These are phyloP conservation scores for Strobilomyces confusus DNA, from an alignment of 768 basidiomycete species.

Conservation along the genomic window DNA sequence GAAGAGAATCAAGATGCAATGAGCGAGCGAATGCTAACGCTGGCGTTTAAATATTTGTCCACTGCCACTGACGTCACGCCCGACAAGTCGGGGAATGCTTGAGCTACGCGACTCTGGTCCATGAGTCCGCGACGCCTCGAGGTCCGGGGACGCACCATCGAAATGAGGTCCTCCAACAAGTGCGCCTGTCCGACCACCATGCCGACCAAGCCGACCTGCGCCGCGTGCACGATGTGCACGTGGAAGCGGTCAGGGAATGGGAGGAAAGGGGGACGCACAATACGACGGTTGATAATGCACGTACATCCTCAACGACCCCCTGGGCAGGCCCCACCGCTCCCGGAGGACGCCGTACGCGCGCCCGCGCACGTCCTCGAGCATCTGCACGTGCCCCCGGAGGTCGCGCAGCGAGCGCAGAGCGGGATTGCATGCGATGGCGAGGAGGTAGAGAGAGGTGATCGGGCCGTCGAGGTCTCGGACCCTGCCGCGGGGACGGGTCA, in stretches of 20 bases:
- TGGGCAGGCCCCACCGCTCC: constrained; percentile 62
- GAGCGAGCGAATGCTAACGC: too few relatives aligned
- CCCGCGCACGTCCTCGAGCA: constrained; percentile 63
- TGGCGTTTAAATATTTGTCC: too few relatives aligned
- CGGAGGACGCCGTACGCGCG: constrained; percentile 50
- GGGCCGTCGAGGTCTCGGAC: constrained; percentile 74
- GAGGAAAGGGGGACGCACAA: constrained; percentile 47
- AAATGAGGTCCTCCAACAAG: constrained; percentile 90
- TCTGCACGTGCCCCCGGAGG: constrained; percentile 56
- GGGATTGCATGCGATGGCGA: constrained; percentile 65
- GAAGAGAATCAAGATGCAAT: too few relatives aligned
- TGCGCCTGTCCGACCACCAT: too few relatives aligned
- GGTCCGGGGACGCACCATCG: constrained; percentile 63
- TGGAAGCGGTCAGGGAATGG: constrained; percentile 66
- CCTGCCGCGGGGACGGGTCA: constrained; percentile 42
- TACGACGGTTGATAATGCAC: constrained; percentile 97
- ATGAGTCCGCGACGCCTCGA: too few relatives aligned
- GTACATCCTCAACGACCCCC: constrained; percentile 68
- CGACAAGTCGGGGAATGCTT: constrained; percentile 20
- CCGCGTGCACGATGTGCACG: constrained; percentile 81
- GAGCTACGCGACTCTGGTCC: background rate
- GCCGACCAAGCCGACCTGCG: constrained; percentile 53
- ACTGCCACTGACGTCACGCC: too few relatives aligned
- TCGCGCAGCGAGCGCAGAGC: constrained; percentile 73
- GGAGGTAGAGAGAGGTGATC: constrained; percentile 70